A percentile compares a stretch with the other conserved stretches of the same genome.
Conservation (phyloP, 352 stramenopile species). For the Pythium aristosporum region DNA sequence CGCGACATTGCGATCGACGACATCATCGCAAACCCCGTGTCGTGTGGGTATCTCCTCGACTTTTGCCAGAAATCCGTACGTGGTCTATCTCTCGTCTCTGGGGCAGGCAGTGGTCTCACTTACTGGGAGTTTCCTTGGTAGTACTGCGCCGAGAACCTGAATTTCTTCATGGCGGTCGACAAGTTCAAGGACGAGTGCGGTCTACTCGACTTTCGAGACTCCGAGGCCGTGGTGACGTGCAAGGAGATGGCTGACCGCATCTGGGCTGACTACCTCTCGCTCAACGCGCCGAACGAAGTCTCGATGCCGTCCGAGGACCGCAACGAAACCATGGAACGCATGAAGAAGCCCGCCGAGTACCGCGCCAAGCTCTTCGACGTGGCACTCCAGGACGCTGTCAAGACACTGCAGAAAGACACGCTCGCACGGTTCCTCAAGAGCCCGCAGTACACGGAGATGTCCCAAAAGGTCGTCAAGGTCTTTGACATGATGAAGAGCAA, state of each 20-base stretch:
- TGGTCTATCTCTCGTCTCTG: not conserved
- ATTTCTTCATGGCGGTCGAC: slow-evolving; percentile 87
- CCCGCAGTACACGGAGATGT: slow-evolving; percentile 78
- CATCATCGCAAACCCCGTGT: slow-evolving; percentile 85
- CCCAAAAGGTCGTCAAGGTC: slow-evolving; percentile 48
- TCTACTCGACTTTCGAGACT: slow-evolving; percentile 75
- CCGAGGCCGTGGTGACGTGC: slow-evolving; percentile 74
- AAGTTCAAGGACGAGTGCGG: slow-evolving; percentile 85
- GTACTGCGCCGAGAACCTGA: slow-evolving; percentile 85
- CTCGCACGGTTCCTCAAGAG: slow-evolving; percentile 79
- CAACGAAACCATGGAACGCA: slow-evolving; percentile 75
- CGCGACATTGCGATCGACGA: slow-evolving; percentile 83
- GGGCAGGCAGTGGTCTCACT: not conserved
- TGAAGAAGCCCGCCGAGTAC: slow-evolving; percentile 79
- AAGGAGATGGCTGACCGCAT: slow-evolving; percentile 85
- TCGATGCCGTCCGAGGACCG: slow-evolving; percentile 78
- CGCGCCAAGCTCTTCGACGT: slow-evolving; percentile 82
- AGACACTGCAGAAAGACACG: slow-evolving; percentile 82
- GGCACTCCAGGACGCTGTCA: slow-evolving; percentile 79
- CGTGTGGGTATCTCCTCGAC: slow-evolving; percentile 80
- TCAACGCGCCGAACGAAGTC: slow-evolving; percentile 85
- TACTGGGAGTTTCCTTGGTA: slow-evolving; percentile 23
- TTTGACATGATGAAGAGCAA: slow-evolving; percentile 66
- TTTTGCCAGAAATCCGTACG: slow-evolving; percentile 86
- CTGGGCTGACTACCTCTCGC: slow-evolving; percentile 78